Evolutionary conservation across 495 filamentous ascomycete species (phyloP).

Genomic region (Monascus purpureus): DNA sequence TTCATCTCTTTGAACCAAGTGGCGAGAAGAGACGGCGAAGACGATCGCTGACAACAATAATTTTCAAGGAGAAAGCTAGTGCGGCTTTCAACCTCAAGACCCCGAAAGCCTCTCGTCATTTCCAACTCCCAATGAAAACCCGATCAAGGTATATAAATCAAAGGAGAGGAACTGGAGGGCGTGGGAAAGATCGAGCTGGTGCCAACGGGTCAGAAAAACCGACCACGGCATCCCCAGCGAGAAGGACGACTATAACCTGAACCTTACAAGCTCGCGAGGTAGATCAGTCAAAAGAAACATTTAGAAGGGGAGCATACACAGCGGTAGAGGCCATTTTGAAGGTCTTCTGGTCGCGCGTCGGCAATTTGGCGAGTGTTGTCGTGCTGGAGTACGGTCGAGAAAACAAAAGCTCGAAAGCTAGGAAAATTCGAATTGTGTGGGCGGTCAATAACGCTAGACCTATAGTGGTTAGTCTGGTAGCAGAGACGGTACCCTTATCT

Average conservation of each 20-base stretch:
- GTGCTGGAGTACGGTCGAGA: slow-evolving; percentile 16
- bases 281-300: slow-evolving; percentile 25
- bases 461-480: slow-evolving; percentile 5
- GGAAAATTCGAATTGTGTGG: slow-evolving; percentile 26
- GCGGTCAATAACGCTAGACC: slow-evolving; percentile 10
- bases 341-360: slow-evolving; percentile 28
- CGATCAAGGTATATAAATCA: slow-evolving; percentile 14
- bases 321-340: slow-evolving; percentile 37
- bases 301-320: slow-evolving; percentile 46
- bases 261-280: slow-evolving; percentile 36
- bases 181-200: slow-evolving; percentile 73
- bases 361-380: slow-evolving; percentile 27
- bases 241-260: slow-evolving; percentile 60
- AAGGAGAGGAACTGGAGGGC: slow-evolving; percentile 34
- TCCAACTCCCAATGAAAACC: slow-evolving; percentile 22
- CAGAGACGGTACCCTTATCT: slow-evolving; percentile 4
- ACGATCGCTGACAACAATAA: slow-evolving; percentile 49
- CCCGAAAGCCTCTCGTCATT: slow-evolving; percentile 42
- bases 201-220: slow-evolving; percentile 27
- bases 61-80: slow-evolving; percentile 66
- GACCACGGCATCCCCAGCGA: slow-evolving; percentile 52
- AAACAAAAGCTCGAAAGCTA: slow-evolving; percentile 10
- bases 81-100: slow-evolving; percentile 65
- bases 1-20: slow-evolving; percentile 8
- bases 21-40: slow-evolving; percentile 7